These are phyloP conservation scores for Echites panduratus DNA, from an alignment of 257 asterid genomes.

Conservation along the genomic window DNA sequence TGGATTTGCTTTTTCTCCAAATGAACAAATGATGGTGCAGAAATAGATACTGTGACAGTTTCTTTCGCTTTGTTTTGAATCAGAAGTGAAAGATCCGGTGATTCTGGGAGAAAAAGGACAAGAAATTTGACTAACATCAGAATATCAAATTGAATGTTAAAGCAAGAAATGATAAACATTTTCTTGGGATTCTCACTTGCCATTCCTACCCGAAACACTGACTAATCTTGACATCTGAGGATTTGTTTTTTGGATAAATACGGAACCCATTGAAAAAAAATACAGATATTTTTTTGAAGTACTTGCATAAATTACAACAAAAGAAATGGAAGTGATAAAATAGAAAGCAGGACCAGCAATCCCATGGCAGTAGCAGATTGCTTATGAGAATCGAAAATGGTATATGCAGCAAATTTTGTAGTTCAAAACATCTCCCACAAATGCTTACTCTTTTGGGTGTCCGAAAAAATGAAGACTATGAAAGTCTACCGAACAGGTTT, in stretches of 20 bases:
- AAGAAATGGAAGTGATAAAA: not conserved
- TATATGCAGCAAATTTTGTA: not conserved
- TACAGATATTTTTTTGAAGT: not conserved
- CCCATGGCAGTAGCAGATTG: not conserved
- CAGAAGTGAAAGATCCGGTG: slow-evolving; percentile 73
- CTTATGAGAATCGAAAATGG: too few species aligned
- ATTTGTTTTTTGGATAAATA: not conserved
- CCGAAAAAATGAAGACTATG: not conserved
- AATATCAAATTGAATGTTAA: not conserved
- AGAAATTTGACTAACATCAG: not conserved
- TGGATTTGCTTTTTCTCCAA: slow-evolving; percentile 50
- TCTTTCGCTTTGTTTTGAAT: slow-evolving; percentile 70
- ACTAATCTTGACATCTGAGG: not conserved
- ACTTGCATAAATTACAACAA: not conserved
- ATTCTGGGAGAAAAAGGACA: slow-evolving; percentile 36
- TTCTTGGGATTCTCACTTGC: not conserved
- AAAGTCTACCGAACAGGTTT: not conserved
- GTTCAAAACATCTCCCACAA: not conserved
- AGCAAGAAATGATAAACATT: not conserved
- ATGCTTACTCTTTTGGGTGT: not conserved
- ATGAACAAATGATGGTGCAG: slow-evolving; percentile 57
- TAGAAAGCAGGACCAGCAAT: not conserved
- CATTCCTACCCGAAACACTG: not conserved
- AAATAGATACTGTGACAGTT: slow-evolving; percentile 38
- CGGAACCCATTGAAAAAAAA: not conserved